Conservation (phyloP, 768 basidiomycete genomes). For the Termitomyces sp. region DNA sequence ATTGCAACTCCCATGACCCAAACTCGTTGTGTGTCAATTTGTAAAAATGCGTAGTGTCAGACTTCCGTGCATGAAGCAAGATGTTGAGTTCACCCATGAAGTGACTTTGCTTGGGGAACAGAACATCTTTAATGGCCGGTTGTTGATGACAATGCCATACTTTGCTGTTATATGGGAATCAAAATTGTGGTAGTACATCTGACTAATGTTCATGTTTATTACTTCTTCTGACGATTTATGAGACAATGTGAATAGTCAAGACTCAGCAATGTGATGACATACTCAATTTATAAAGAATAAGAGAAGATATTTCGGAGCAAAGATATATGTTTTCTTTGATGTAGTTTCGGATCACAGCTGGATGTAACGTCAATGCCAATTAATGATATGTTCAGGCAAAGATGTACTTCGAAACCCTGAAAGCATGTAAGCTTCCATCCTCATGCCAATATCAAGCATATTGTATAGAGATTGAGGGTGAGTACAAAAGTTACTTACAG, state of each 20-base stretch:
- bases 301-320: not conserved
- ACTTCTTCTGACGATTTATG: not conserved
- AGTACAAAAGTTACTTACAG: too few relatives aligned
- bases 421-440: not conserved
- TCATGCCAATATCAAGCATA: not conserved
- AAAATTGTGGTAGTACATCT: too few relatives aligned
- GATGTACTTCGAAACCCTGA: not conserved
- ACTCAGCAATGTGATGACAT: not conserved
- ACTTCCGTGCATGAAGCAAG: slow-evolving; percentile 2
- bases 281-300: not conserved
- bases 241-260: not conserved
- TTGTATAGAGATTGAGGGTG: too few relatives aligned
- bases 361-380: too few relatives aligned
- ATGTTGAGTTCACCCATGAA: slow-evolving; percentile 3
- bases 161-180: too few relatives aligned
- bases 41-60: slow-evolving; percentile 1
- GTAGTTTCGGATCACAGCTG: too few relatives aligned
- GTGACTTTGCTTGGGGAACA: too few relatives aligned
- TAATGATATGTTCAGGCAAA: not conserved
- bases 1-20: not conserved
- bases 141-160: too few relatives aligned
- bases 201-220: too few relatives aligned
- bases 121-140: too few relatives aligned
- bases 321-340: too few relatives aligned
- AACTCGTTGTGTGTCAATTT: not conserved